Conservation (phyloP, 768 basidiomycete species). For the Tylopilus felleus region DNA sequence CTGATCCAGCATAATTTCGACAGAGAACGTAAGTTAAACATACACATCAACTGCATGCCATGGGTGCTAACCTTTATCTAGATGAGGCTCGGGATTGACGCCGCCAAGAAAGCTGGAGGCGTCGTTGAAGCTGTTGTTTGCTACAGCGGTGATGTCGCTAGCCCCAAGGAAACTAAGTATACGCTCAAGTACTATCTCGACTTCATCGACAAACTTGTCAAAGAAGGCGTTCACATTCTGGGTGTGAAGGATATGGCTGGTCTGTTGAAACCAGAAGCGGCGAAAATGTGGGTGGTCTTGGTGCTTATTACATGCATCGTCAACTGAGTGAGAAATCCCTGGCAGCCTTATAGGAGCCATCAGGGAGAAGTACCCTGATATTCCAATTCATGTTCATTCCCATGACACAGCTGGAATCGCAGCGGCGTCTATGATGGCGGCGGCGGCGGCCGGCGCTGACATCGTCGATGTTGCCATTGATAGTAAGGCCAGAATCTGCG, state of each 20-base stretch:
- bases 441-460: slow-evolving; percentile 95
- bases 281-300: slow-evolving; percentile 65
- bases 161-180: slow-evolving; percentile 94
- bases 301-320: not conserved
- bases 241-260: slow-evolving; percentile 99
- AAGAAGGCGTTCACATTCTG: slow-evolving; percentile 94
- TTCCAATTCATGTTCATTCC: slow-evolving; percentile 99
- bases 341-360: slow-evolving; percentile 87
- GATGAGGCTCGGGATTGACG: slow-evolving; percentile 98
- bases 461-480: slow-evolving; percentile 98
- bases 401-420: slow-evolving; percentile 99
- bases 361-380: slow-evolving; percentile 92
- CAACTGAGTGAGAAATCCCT: slow-evolving; percentile 7
- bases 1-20: slow-evolving; percentile 5
- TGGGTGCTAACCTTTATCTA: slow-evolving; percentile 33
- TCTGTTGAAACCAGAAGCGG: slow-evolving; percentile 90
- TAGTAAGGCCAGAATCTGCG: slow-evolving; percentile 52
- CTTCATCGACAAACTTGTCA: slow-evolving; percentile 89
- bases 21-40: slow-evolving; percentile 62
- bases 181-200: slow-evolving; percentile 96
- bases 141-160: slow-evolving; percentile 97
- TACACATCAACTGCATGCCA: not conserved
- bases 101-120: slow-evolving; percentile 99
- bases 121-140: slow-evolving; percentile 97
- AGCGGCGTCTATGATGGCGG: slow-evolving; percentile 94